phyloP scores from a whole-genome alignment of 1,284 basidiomycete species.

The Wallemia ichthyophaga region DNA sequence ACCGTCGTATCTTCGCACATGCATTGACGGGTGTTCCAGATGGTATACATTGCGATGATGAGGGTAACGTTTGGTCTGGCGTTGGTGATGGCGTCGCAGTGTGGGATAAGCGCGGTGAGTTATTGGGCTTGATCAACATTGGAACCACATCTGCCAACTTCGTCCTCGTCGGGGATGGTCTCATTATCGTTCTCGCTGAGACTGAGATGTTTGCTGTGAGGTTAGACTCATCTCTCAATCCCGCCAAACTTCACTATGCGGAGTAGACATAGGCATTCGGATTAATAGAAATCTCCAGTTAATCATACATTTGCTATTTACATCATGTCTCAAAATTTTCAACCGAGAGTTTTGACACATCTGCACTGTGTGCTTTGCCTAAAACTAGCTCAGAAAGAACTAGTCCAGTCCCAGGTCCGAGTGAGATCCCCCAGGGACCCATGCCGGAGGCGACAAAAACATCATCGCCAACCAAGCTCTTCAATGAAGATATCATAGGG shows the following conservation, averaged over 20 bases:
- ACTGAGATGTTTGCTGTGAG: neutral
- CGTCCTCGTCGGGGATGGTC: neutral
- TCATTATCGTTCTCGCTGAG: neutral
- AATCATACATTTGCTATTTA: no score
- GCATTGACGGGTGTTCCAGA: neutral
- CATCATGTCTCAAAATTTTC: neutral
- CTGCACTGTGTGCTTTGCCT: slow-evolving; percentile 13
- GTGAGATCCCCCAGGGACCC: slow-evolving; percentile 9
- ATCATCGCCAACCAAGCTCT: slow-evolving; percentile 5
- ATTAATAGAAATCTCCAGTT: no score
- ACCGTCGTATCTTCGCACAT: neutral
- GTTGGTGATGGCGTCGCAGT: neutral
- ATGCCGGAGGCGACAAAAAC: slow-evolving; percentile 15
- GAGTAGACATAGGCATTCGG: neutral
- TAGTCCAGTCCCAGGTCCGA: slow-evolving; percentile 14
- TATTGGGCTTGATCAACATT: neutral
- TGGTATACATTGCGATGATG: neutral
- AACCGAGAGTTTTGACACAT: slow-evolving; percentile 10
- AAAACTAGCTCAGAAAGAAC: slow-evolving; percentile 15
- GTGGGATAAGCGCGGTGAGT: neutral
- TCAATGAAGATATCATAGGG: neutral
- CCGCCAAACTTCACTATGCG: neutral
- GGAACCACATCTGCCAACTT: neutral
- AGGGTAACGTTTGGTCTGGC: neutral
- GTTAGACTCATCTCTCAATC: neutral